Conservation (phyloP, 2,329 filamentous ascomycete genomes). For the Hypoxylon sp. region DNA sequence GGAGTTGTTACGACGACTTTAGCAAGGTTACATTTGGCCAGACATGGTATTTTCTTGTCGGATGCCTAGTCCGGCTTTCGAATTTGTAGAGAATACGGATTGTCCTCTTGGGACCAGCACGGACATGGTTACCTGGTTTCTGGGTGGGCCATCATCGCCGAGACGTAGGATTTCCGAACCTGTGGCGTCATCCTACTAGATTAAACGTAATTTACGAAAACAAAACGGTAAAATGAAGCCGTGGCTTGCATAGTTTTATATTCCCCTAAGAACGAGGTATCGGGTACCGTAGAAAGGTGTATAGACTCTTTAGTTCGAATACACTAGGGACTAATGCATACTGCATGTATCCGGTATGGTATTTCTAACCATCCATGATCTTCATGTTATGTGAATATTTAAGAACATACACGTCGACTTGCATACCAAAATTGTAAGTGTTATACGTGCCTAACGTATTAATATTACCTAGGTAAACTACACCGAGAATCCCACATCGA, state of each 20-base stretch:
- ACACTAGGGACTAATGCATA: not conserved
- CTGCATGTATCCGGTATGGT: not conserved
- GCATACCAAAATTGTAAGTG: slow-evolving; percentile 14
- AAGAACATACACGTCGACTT: slow-evolving; percentile 14
- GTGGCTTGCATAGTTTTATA: not conserved
- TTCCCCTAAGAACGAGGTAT: not conserved
- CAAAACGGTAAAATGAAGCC: slow-evolving; percentile 7
- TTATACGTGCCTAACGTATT: not conserved
- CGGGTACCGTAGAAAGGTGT: not conserved
- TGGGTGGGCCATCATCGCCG: slow-evolving; percentile 21
- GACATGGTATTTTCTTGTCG: slow-evolving; percentile 5
- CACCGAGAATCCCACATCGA: slow-evolving; percentile 3
- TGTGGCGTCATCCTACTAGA: slow-evolving; percentile 8
- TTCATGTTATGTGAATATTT: slow-evolving; percentile 15
- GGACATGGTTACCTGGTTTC: slow-evolving; percentile 28
- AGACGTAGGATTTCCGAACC: slow-evolving; percentile 13
- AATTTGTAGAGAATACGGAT: not conserved
- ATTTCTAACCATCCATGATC: slow-evolving; percentile 13
- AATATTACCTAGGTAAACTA: slow-evolving; percentile 5
- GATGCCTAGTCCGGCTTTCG: slow-evolving; percentile 12
- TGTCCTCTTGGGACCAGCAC: not conserved
- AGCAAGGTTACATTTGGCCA: slow-evolving; percentile 10
- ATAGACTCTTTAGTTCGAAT: not conserved
- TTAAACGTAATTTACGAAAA: slow-evolving; percentile 13
- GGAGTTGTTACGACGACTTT: slow-evolving; percentile 18